A percentile compares a stretch with the other conserved stretches of the same genome.
These are phyloP conservation scores for Blastocystis sp. DNA, from an alignment of 352 stramenopile genomes.

Conservation along the genomic window DNA sequence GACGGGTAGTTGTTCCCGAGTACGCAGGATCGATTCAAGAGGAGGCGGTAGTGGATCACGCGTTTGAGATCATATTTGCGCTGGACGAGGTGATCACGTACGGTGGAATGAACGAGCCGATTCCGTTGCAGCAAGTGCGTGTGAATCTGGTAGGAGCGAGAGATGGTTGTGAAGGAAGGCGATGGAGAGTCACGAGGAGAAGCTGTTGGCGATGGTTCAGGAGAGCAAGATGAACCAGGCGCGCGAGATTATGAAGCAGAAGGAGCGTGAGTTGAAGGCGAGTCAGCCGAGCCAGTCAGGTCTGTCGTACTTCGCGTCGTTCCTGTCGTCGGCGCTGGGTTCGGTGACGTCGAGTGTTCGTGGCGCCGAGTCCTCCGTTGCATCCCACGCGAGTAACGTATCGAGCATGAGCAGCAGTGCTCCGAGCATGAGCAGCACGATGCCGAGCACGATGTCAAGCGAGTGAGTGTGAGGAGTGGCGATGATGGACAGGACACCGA, in stretches of 20 bases:
- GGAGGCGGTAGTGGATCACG: conserved; percentile 36
- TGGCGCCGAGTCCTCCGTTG: not conserved
- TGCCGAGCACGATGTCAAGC: too few species aligned
- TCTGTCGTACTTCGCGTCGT: conserved; percentile 9
- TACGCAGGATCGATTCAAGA: conserved; percentile 30
- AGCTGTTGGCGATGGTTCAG: conserved; percentile 52
- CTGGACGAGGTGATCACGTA: conserved; percentile 51
- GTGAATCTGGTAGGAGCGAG: conserved; percentile 17
- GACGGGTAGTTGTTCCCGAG: conserved; percentile 20
- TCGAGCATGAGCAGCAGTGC: not conserved
- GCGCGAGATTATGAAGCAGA: conserved; percentile 47
- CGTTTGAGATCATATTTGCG: conserved; percentile 28
- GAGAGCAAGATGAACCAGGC: conserved; percentile 56
- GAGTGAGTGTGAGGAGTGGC: too few species aligned
- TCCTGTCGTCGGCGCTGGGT: not conserved
- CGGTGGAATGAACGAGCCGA: conserved; percentile 36
- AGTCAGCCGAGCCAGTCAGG: not conserved
- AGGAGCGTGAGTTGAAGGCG: conserved; percentile 1
- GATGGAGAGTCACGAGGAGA: conserved; percentile 55
- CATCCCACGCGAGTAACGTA: too few species aligned
- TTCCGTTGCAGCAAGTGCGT: conserved; percentile 43
- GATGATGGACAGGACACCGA: too few species aligned
- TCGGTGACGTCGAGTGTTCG: not conserved
- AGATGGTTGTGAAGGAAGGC: not conserved
- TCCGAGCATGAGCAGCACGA: not conserved